Conservation (phyloP, 768 basidiomycete species). For the Plicaturopsis crispa region DNA sequence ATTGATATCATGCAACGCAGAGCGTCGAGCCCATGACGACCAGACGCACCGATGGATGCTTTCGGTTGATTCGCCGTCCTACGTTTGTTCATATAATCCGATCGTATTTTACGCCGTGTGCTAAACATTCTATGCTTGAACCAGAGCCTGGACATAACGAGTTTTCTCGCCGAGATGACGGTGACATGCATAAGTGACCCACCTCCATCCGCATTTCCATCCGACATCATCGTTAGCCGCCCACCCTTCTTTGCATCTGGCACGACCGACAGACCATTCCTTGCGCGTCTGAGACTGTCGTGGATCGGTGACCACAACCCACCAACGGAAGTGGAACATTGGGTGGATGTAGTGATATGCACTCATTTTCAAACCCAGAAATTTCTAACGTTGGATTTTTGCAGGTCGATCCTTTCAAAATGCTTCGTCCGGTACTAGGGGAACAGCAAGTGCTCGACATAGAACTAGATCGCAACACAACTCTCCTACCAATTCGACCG, state of each 20-base stretch:
- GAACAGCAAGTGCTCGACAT: conserved; percentile 45
- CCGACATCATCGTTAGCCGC: conserved; percentile 23
- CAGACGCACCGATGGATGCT: conserved; percentile 43
- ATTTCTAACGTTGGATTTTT: conserved; percentile 35
- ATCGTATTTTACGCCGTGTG: neutral
- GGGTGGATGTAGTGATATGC: conserved; percentile 34
- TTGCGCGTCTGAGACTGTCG: conserved; percentile 30
- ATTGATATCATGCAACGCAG: too few species aligned
- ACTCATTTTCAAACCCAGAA: conserved; percentile 2
- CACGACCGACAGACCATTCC: conserved; percentile 36
- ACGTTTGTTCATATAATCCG: conserved; percentile 29
- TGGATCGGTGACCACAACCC: conserved; percentile 36
- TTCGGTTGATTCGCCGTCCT: conserved; percentile 35
- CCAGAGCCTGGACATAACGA: conserved; percentile 27
- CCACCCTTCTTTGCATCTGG: conserved; percentile 33
- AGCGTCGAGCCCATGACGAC: conserved; percentile 18
- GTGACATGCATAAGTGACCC: conserved; percentile 30
- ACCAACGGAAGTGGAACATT: conserved; percentile 38
- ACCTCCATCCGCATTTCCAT: conserved; percentile 24
- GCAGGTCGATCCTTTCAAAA: conserved; percentile 32
- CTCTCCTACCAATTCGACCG: conserved; percentile 22
- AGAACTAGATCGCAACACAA: conserved; percentile 35
- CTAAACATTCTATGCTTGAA: neutral
- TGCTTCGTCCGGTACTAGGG: conserved; percentile 27
- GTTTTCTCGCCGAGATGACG: conserved; percentile 22